A percentile compares a stretch with the other conserved stretches of the same genome.
These are phyloP conservation scores for Lentinula aciculospora DNA, from an alignment of 768 basidiomycete species.

Conservation along the genomic window DNA sequence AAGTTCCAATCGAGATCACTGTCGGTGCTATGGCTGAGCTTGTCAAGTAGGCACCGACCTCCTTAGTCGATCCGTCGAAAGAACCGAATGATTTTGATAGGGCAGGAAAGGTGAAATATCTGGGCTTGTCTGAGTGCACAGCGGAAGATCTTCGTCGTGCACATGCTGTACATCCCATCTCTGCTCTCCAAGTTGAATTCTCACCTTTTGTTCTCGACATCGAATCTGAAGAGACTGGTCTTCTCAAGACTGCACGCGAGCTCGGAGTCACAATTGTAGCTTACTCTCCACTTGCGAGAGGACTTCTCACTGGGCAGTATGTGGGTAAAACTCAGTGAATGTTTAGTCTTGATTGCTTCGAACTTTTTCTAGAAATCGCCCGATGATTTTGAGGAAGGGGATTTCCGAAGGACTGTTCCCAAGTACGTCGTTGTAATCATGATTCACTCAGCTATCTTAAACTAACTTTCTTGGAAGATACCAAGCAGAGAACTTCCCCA, in stretches of 20 bases:
- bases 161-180: conserved; percentile 37
- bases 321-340: background rate
- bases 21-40: conserved; percentile 30
- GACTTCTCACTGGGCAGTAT: conserved; percentile 37
- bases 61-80: background rate
- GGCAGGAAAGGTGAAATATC: conserved; percentile 38
- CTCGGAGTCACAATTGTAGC: conserved; percentile 40
- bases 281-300: conserved; percentile 45
- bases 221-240: conserved; percentile 30
- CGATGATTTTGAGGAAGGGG: conserved; percentile 31
- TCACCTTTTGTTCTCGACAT: conserved; percentile 39
- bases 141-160: conserved; percentile 41
- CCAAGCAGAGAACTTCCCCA: conserved; percentile 40
- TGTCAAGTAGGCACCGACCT: conserved; percentile 25
- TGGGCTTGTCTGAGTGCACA: conserved; percentile 47
- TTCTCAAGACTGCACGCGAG: conserved; percentile 36
- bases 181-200: conserved; percentile 40
- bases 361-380: conserved; percentile 25
- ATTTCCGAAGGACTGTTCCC: conserved; percentile 32
- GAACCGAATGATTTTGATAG: conserved; percentile 11
- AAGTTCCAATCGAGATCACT: conserved; percentile 24
- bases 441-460: conserved; percentile 5
- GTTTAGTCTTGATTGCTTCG: background rate
- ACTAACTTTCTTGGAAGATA: conserved; percentile 17
- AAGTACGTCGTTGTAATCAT: conserved; percentile 14